Conservation (phyloP, 495 filamentous ascomycete species). For the Wilcoxina mikolae region DNA sequence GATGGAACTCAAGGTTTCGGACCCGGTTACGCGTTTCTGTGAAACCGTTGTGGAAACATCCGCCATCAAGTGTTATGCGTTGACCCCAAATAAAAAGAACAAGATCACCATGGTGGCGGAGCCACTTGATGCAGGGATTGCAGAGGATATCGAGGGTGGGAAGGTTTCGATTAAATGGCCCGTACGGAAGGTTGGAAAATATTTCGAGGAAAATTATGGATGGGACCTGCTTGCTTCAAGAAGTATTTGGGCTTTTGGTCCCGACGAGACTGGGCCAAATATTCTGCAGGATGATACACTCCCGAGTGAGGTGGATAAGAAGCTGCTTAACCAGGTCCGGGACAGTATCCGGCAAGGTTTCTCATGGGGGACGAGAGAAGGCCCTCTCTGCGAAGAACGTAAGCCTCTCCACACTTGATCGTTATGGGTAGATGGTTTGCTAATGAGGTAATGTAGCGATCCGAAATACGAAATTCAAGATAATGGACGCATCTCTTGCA, state of each 20-base stretch:
- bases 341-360: constrained; percentile 92
- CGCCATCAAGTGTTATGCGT: constrained; percentile 92
- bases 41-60: constrained; percentile 97
- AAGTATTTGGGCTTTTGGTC: constrained; percentile 98
- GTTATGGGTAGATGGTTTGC: neutral
- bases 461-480: constrained; percentile 85
- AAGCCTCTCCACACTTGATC: constrained; percentile 34
- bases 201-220: constrained; percentile 93
- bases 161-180: constrained; percentile 85
- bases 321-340: constrained; percentile 67
- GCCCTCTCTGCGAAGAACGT: constrained; percentile 96
- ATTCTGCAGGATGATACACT: constrained; percentile 94
- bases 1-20: constrained; percentile 97
- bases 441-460: constrained; percentile 45
- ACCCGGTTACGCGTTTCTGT: constrained; percentile 92
- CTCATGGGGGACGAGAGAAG: constrained; percentile 87
- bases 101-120: constrained; percentile 98
- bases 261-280: constrained; percentile 88
- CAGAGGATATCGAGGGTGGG: constrained; percentile 85
- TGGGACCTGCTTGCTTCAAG: constrained; percentile 89
- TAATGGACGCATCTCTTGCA: constrained; percentile 80
- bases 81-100: constrained; percentile 98
- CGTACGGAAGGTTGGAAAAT: constrained; percentile 81
- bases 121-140: constrained; percentile 83
- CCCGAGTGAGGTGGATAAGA: constrained; percentile 79